Evolutionary conservation across 176 grass and related monocot genomes (phyloP), one percentile per base, ranked within the genome.

Genomic region (Melocanna baccifera): DNA sequence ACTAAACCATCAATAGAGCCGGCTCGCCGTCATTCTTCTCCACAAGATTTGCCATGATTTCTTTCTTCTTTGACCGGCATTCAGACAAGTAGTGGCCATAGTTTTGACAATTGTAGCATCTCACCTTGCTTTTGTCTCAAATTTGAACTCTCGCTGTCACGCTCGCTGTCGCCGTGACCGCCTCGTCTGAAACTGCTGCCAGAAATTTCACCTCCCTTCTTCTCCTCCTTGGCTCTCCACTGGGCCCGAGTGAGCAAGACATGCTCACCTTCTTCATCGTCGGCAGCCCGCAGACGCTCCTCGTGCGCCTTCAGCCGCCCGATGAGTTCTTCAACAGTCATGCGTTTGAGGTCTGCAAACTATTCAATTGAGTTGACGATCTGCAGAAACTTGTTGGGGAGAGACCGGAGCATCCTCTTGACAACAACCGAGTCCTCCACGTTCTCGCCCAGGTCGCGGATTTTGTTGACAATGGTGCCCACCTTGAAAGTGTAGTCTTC

Each of bases 391-490:
- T 5, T 62, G 11, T 1, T 26, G 1, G 58, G 11, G 0, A 62
- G n/a, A 12, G 58, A 3, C 1, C 23, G 58, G 0, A 62, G 10
- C 9, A 26, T 28, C 1, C 25, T 28, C 23, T 62, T 62, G n/a
- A 62, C 4, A 28, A 62, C 4, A 5, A 14, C 13, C 0, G 7
- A 26, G 0, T 62, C 58, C 1, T 28, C 58, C 9, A 62, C 0
- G 0, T 12, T 62, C 0, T 28, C 58, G 0, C 58, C n/a, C 0
- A 62, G 25, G 0, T 25, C 58, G 0, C 23, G 0, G 1, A 62
- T 62, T 1, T n/a, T 26, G 3, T 4, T 62, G 3, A 26, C 47
- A 6, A 50, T 0, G 0, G 14, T 50, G 0, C 14, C 47, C 5
- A 50, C 47, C 4, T 50, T 50, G 47, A 50, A 16, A 0, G 47